Base-by-base conservation (phyloP, 352 stramenopile genomes). In the Pythium rhizo-oryzae region DNA sequence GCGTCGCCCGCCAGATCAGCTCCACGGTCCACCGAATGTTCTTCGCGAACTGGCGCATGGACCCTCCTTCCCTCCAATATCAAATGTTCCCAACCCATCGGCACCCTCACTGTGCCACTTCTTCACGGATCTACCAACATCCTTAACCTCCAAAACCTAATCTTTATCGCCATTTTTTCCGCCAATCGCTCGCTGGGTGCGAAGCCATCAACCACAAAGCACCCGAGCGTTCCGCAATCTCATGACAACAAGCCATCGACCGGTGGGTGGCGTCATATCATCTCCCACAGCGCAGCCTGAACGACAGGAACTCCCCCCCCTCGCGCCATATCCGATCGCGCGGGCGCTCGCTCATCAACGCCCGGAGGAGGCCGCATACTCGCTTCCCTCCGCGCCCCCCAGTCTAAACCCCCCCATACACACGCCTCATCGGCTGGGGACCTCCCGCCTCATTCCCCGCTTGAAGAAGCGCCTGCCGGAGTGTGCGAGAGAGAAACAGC, bases 201-300 rank as follows among this genome's bases (percentile, higher is more conserved):
- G 16, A 5, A 47, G 18, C 53, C 53, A 59, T 62, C 56, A 53
- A 41, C 56, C 56, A 61, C 19, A 57, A 43, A 43, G 11, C 37
- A 43, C 37, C 37, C 37, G 28, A 37, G 18, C 21, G 21, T 37
- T 41, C 33, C 59, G 52, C 59, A 57, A 66, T 51, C 21, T 51
- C 28, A 57, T 66, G 46, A 59, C 59, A 57, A 54, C 43, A 65
- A 47, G 28, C 25, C 41, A 49, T 43, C 39, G 24, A 55, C 11
- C 21, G n/a, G 7, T 61, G 30, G 49, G 59, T 66, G 59, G 59
- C 59, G 49, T 66, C 59, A 66, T 66, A 46, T 66, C 59, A 66
- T 66, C 59, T 53, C 57, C 28, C 28, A 33, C 6, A 33, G 28
- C 28, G 28, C 28, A 33, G 28, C 3, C 28, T 33, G 28, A 33